Base-by-base conservation (phyloP, 2,329 filamentous ascomycete genomes). In the Diplodia seriata region DNA sequence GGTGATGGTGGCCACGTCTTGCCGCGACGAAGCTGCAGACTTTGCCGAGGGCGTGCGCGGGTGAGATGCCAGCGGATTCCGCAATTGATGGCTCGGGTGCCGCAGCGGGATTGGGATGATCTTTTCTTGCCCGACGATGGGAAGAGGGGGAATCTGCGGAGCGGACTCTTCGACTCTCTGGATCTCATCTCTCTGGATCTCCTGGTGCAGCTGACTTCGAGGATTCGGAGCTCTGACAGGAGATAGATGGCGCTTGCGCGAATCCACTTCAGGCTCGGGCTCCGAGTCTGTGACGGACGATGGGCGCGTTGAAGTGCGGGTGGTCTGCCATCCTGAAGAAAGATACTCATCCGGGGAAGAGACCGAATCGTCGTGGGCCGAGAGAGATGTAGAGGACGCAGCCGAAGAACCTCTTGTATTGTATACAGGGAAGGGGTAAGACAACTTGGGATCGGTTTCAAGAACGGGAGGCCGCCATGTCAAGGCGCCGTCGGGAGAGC, bases 241-340 rank as follows among this genome's bases (percentile, higher is more conserved):
- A 26, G 59, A 63, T 8, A 63, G 15, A 7, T 63, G 59, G 7
- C 59, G 59, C 31, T 63, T 63, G 29, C 59, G 59, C 59, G 29
- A 47, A 20, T 63, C 59, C 5, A 15, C 15, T 5, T 63, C 59
- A 36, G 59, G 31, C 12, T 38, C 59, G 11, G 43, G n/a, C n/a
- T 63, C 59, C 0, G 59, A 63, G 7, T 63, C 59, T 9, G 40
- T 53, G 59, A 63, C 20, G 43, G 59, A 63, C 4, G 59, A 63
- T 3, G 59, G 59, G n/a, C 59, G 59, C 5, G 59, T 63, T 4
- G 59, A 63, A 26, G 47, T 49, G 20, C 59, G 59, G 11, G 59
- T 63, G n/a, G 59, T 63, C 59, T 63, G 59, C 59, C 43, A 51
- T 51, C 59, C 59, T 18, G 59, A 63, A 14, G 43, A 63, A 47